These are phyloP conservation scores for Gossypium lobatum DNA, from an alignment of 441 rosid species.

Conservation along the genomic window DNA sequence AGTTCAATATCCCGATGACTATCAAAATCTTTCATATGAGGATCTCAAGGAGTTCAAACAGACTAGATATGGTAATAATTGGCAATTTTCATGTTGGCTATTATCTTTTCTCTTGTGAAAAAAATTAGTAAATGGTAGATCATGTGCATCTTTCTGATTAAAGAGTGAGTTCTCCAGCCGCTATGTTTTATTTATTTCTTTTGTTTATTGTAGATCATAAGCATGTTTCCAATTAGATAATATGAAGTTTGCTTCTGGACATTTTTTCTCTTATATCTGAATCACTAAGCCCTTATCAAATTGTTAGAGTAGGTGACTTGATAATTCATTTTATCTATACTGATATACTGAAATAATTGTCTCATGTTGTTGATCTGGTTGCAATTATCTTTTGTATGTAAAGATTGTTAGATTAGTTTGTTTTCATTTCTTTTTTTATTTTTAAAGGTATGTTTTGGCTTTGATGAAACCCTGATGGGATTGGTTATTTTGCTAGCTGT, in stretches of 20 bases:
- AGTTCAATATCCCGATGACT: slow-evolving; percentile 87
- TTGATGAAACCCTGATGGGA: slow-evolving; percentile 29
- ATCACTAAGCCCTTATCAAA: not conserved
- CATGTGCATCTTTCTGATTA: not conserved
- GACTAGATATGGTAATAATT: slow-evolving; percentile 87
- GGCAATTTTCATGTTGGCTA: not conserved
- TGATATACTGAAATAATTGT: not conserved
- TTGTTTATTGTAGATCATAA: not conserved
- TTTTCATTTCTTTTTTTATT: not conserved
- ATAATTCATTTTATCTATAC: not conserved
- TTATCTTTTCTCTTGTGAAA: not conserved
- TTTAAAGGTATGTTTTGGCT: slow-evolving; percentile 1
- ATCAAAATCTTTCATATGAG: slow-evolving; percentile 84
- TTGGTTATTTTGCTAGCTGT: slow-evolving; percentile 64
- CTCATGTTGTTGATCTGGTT: slow-evolving; percentile 13
- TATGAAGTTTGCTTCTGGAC: not conserved
- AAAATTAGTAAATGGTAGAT: not conserved
- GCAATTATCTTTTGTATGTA: slow-evolving; percentile 14
- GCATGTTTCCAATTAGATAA: not conserved
- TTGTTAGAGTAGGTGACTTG: not conserved
- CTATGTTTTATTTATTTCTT: not conserved
- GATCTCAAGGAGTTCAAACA: slow-evolving; percentile 98
- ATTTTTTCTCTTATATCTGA: not conserved
- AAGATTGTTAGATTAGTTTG: slow-evolving; percentile 17
- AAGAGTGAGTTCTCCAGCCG: not conserved